Conservation (phyloP, 768 basidiomycete genomes). For the Lactarius quietus region DNA sequence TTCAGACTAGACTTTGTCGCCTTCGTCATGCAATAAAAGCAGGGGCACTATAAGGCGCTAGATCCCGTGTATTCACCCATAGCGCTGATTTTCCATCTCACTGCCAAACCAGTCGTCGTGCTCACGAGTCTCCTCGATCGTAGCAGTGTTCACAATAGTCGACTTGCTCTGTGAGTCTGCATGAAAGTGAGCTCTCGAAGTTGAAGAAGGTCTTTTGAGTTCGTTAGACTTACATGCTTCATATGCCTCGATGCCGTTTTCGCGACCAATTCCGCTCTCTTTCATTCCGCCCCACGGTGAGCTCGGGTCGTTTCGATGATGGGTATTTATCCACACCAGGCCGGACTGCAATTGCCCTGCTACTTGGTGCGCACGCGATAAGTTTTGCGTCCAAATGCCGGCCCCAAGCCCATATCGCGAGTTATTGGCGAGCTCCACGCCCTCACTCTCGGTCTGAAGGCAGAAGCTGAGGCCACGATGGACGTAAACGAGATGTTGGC, state of each 20-base stretch:
- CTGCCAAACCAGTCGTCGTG: constrained; percentile 81
- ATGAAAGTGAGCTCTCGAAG: background rate
- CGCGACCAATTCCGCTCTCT: constrained; percentile 81
- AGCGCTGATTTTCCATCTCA: constrained; percentile 46
- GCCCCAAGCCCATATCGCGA: constrained; percentile 80
- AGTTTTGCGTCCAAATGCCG: constrained; percentile 72
- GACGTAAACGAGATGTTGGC: background rate
- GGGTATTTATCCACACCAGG: constrained; percentile 84
- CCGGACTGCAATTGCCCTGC: constrained; percentile 68
- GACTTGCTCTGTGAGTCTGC: constrained; percentile 86
- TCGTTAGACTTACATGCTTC: constrained; percentile 60
- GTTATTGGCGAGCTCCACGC: constrained; percentile 64
- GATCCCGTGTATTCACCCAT: constrained; percentile 46
- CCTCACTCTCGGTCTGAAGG: constrained; percentile 56
- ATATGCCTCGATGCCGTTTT: constrained; percentile 81
- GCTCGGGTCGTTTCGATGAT: constrained; percentile 86
- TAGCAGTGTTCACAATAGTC: constrained; percentile 68
- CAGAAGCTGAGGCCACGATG: background rate
- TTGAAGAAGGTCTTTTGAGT: constrained; percentile 3
- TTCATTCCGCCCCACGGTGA: constrained; percentile 94
- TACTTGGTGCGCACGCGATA: constrained; percentile 74
- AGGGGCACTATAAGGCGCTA: too few relatives aligned
- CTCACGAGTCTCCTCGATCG: constrained; percentile 51
- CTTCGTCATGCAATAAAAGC: background rate
- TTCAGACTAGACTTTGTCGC: too few relatives aligned